These are phyloP conservation scores for Herpetospermum pedunculosum DNA, from an alignment of 306 rosid species.

Conservation along the genomic window DNA sequence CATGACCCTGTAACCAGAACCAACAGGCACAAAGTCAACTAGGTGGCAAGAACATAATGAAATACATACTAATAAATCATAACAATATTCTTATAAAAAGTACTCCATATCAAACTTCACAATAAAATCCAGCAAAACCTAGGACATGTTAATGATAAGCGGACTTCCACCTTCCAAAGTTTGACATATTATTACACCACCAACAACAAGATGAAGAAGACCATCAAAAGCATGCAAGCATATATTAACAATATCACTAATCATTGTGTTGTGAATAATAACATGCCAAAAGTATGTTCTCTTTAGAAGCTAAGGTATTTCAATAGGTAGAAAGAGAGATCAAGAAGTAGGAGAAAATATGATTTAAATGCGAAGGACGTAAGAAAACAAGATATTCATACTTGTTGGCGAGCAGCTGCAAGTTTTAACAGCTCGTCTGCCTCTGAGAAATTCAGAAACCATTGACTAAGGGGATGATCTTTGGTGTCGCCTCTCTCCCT, in stretches of 20 bases:
- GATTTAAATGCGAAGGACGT: not conserved
- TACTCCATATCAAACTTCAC: not conserved
- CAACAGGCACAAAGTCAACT: not conserved
- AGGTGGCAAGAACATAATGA: not conserved
- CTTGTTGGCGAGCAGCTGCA: constrained; percentile 96
- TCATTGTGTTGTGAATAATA: not conserved
- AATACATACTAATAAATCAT: not conserved
- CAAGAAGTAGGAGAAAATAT: not conserved
- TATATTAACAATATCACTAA: not conserved
- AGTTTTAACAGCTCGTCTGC: constrained; percentile 94
- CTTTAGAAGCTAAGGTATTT: not conserved
- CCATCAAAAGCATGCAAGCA: not conserved
- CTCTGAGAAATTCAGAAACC: constrained; percentile 97
- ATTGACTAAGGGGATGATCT: constrained; percentile 70
- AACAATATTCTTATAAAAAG: not conserved
- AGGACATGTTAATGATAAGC: not conserved
- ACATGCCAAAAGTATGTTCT: not conserved
- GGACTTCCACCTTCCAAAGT: not conserved
- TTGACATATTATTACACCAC: not conserved
- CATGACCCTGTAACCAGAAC: not conserved
- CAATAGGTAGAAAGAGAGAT: not conserved
- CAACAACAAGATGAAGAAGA: not conserved
- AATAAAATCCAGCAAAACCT: not conserved
- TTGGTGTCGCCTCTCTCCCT: constrained; percentile 65
- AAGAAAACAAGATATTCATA: constrained; percentile 21